Evolutionary conservation across 805 yeast species (phyloP).

Genomic region (Spathaspora arborariae): DNA sequence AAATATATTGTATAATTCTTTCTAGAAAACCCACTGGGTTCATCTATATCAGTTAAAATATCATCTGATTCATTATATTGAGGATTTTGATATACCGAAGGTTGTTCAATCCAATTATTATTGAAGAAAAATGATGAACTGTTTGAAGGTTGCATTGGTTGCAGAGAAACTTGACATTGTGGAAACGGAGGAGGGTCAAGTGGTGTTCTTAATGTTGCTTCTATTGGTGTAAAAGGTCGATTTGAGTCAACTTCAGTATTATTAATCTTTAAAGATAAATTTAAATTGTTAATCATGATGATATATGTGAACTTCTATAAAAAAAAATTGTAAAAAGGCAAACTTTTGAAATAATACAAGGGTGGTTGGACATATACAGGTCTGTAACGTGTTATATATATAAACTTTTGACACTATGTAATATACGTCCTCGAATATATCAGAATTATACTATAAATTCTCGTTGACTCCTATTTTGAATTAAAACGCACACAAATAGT

Average conservation of each 20-base stretch:
- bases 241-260: slow-evolving; percentile 10
- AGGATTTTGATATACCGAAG: slow-evolving; percentile 25
- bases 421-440: too few species aligned
- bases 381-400: too few species aligned
- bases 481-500: too few species aligned
- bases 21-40: slow-evolving; percentile 16
- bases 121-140: neutral
- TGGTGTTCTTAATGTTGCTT: slow-evolving; percentile 40
- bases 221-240: slow-evolving; percentile 43
- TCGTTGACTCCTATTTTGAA: too few species aligned
- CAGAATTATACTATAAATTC: too few species aligned
- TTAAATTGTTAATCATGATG: slow-evolving; percentile 31
- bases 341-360: too few species aligned
- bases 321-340: too few species aligned
- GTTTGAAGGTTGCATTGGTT: slow-evolving; percentile 1
- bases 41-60: slow-evolving; percentile 38
- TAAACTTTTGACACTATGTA: too few species aligned
- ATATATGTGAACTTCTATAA: too few species aligned
- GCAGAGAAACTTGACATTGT: slow-evolving; percentile 2
- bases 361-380: too few species aligned
- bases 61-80: slow-evolving; percentile 40
- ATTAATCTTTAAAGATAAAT: slow-evolving; percentile 33
- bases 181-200: slow-evolving; percentile 23
- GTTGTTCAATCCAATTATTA: neutral
- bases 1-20: slow-evolving; percentile 32